Evolutionary conservation across 2,329 filamentous ascomycete genomes (phyloP).

Genomic region (Raffaelea deltoideospora): DNA sequence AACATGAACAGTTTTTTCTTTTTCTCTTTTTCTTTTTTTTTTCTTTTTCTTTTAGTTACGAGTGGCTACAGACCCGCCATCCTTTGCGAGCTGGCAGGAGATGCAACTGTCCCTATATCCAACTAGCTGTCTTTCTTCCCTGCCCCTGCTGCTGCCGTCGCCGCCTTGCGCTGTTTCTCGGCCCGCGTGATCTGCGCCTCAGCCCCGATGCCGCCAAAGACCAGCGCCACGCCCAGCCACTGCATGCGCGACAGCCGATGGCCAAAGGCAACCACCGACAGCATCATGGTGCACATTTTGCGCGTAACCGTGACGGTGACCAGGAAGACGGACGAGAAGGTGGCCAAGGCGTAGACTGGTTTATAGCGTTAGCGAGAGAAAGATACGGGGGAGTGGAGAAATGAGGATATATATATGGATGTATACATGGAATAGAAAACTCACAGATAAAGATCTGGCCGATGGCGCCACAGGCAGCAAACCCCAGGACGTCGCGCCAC

Average conservation of each 20-base stretch:
- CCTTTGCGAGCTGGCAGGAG: background rate
- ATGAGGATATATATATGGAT: too few species aligned
- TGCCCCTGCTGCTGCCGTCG: slow-evolving; percentile 58
- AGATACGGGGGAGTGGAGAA: slow-evolving; percentile 14
- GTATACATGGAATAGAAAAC: too few species aligned
- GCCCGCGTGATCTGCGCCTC: slow-evolving; percentile 68
- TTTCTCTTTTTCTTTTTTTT: slow-evolving; percentile 1
- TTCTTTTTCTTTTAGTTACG: background rate
- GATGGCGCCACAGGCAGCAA: slow-evolving; percentile 77
- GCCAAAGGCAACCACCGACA: slow-evolving; percentile 89
- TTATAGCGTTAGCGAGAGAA: background rate
- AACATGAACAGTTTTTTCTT: slow-evolving; percentile 1
- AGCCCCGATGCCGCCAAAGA: slow-evolving; percentile 89
- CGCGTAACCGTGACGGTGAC: slow-evolving; percentile 94
- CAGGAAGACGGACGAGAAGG: slow-evolving; percentile 80
- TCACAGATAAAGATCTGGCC: slow-evolving; percentile 91
- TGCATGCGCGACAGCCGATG: slow-evolving; percentile 79
- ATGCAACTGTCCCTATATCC: background rate
- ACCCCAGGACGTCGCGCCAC: slow-evolving; percentile 76
- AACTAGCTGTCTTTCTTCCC: background rate
- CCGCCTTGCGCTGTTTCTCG: too few species aligned
- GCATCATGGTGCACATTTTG: slow-evolving; percentile 98
- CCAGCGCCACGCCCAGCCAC: slow-evolving; percentile 80
- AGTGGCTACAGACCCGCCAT: background rate
- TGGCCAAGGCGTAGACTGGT: slow-evolving; percentile 73